Base-by-base conservation (phyloP, 2,329 filamentous ascomycete species). In the Plectosphaerella sp. region DNA sequence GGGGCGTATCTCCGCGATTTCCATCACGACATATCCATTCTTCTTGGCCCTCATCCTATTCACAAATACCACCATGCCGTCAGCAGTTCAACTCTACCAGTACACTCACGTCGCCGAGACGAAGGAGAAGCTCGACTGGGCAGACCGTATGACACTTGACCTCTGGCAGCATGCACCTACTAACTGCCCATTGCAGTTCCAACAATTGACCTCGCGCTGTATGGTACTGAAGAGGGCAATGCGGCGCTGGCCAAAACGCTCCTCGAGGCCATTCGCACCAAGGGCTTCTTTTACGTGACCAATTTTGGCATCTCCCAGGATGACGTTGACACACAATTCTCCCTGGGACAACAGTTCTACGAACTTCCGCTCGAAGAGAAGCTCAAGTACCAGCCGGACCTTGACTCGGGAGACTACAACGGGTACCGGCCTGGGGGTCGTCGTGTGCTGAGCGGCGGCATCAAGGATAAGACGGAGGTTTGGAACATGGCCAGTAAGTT, bases 301-400 rank as follows among this genome's bases (percentile, higher is more conserved):
- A 84, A 86, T 64, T 86, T 80, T 58, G 79, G 77, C 55, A 77
- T 86, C 16, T 68, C 70, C 0, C 81, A 85, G 60, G 77, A 81
- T 41, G 73, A 77, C 25, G 75, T 86, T 1, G 77, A 85, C 53
- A 67, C 68, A 1, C 82, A 86, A 52, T 86, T 86, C 53, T 77
- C 81, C 3, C 70, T 86, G 0, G 82, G 79, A 0, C 74, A 80
- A 39, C 73, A 78, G 18, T 81, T 86, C 58, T 71, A 69, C 16
- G 54, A 64, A 1, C 71, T 86, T 0, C 80, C 82, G 0, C 65
- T 78, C 0, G 77, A 81, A 11, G 81, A 86, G 62, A 86, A 86
- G 61, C 70, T 83, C 51, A 81, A 82, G 58, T 83, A 78, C 28
- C 58, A 62, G 3, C 67, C 71, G 3, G 69, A 80, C 39, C 65